A percentile compares a stretch with the other conserved stretches of the same genome.
Evolutionary conservation across 208 protist genomes (phyloP).

Genomic region (Trypanosoma vivax): DNA sequence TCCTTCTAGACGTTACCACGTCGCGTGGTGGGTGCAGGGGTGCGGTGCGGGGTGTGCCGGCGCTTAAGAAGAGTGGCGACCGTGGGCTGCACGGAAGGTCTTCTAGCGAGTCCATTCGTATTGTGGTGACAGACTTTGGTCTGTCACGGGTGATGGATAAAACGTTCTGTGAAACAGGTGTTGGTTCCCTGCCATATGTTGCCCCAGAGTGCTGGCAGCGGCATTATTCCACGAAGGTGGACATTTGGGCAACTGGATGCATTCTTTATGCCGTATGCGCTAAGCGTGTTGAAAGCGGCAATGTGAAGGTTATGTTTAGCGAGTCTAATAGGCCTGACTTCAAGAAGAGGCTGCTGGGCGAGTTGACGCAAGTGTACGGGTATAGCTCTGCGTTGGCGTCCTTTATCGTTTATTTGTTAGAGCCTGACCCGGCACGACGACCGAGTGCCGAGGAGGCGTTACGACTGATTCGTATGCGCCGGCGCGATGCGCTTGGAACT

Average conservation of each 20-base stretch:
- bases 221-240: constrained; percentile 96
- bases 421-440: constrained; percentile 26
- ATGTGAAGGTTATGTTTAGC: constrained; percentile 62
- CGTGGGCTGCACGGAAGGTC: too few relatives aligned
- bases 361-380: constrained; percentile 38
- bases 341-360: constrained; percentile 23
- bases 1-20: constrained; percentile 63
- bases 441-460: constrained; percentile 42
- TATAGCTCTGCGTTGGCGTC: constrained; percentile 35
- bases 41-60: neutral
- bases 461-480: constrained; percentile 11
- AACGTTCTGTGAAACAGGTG: constrained; percentile 66
- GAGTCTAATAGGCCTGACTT: constrained; percentile 39
- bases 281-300: constrained; percentile 41
- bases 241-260: constrained; percentile 99
- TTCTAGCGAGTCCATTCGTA: constrained; percentile 19
- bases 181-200: constrained; percentile 72
- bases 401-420: constrained; percentile 37
- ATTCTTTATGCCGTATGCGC: constrained; percentile 91
- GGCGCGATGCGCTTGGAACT: neutral
- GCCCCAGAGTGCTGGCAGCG: constrained; percentile 71
- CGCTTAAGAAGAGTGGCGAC: constrained; percentile 19
- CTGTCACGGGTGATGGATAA: constrained; percentile 56
- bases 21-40: too few relatives aligned
- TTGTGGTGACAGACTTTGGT: constrained; percentile 75